A percentile compares a stretch with the other conserved stretches of the same genome.
phyloP scores from a whole-genome alignment of 768 basidiomycete species.

The Suillus bovinus region DNA sequence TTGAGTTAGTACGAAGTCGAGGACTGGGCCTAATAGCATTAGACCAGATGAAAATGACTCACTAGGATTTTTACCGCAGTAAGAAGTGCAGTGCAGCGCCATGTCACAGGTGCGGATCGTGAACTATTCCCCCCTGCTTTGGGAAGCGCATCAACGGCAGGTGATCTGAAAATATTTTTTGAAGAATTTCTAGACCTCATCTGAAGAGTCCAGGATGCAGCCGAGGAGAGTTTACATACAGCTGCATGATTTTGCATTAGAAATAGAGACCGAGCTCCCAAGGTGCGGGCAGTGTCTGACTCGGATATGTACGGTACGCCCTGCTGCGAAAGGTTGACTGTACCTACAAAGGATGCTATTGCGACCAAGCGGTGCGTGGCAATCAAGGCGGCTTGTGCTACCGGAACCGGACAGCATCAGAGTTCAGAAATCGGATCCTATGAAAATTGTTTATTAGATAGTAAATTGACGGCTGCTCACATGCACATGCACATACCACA shows the following conservation, averaged over 20 bases:
- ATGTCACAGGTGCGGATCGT: neutral
- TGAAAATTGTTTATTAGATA: neutral
- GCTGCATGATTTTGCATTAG: neutral
- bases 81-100: neutral
- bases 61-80: too few relatives aligned
- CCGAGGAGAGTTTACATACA: constrained; percentile 9
- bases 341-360: neutral
- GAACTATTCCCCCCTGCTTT: neutral
- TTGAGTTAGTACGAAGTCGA: neutral
- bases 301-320: neutral
- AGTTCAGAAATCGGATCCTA: neutral
- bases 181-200: neutral
- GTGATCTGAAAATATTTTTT: constrained; percentile 2
- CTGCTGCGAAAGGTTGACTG: too few relatives aligned
- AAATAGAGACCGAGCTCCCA: neutral
- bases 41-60: neutral
- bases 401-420: neutral
- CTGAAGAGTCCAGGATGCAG: constrained; percentile 5
- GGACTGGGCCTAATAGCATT: neutral
- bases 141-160: neutral
- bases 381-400: neutral
- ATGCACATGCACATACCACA: too few relatives aligned
- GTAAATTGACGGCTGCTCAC: neutral
- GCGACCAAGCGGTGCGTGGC: neutral
- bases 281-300: neutral